phyloP scores from a whole-genome alignment of 768 basidiomycete species.

The Boletus speciosus region DNA sequence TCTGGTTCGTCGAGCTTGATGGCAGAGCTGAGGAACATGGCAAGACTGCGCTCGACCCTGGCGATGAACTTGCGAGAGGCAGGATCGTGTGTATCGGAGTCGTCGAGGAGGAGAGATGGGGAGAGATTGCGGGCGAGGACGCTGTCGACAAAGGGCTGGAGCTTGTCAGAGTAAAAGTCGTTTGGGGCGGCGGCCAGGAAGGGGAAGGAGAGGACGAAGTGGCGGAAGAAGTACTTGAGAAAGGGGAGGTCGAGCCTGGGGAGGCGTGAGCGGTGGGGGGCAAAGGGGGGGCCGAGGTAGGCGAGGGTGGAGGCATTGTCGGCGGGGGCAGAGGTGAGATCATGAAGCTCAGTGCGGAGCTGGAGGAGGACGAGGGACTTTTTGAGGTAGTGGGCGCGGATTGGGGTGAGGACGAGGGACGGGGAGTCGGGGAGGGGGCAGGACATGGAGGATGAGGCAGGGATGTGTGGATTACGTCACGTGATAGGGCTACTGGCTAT shows the following conservation, averaged over 20 bases:
- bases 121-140: constrained; percentile 78
- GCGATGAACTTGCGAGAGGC: constrained; percentile 64
- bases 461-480: constrained; percentile 12
- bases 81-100: constrained; percentile 54
- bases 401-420: constrained; percentile 57
- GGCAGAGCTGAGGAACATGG: constrained; percentile 77
- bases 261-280: constrained; percentile 58
- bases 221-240: constrained; percentile 83
- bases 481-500: constrained; percentile 7
- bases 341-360: constrained; percentile 73
- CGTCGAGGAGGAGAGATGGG: constrained; percentile 56
- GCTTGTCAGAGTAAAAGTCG: constrained; percentile 90
- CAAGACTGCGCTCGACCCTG: constrained; percentile 82
- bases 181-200: constrained; percentile 88
- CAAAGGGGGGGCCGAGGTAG: constrained; percentile 86
- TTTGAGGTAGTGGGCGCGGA: constrained; percentile 97
- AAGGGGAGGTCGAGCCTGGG: constrained; percentile 76
- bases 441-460: not conserved
- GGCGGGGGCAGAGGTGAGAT: constrained; percentile 47
- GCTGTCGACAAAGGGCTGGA: constrained; percentile 90
- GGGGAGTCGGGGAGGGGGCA: not conserved
- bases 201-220: constrained; percentile 92
- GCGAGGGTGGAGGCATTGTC: constrained; percentile 63
- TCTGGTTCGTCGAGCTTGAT: constrained; percentile 81
- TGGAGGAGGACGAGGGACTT: constrained; percentile 90